phyloP scores from a whole-genome alignment of 768 basidiomycete species.

The Amanita muscaria region DNA sequence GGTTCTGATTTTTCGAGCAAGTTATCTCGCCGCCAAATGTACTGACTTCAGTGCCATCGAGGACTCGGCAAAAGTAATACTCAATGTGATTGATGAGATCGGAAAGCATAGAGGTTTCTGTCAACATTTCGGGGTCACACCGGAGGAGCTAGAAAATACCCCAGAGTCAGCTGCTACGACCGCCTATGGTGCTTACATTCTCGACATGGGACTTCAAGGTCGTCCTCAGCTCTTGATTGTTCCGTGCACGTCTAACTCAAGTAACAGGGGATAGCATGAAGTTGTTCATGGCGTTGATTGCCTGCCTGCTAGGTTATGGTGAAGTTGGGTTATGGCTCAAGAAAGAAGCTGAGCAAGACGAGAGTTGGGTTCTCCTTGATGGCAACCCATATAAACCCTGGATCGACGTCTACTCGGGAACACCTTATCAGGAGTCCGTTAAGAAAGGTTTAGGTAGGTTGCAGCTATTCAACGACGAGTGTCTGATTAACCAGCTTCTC shows the following conservation, averaged over 20 bases:
- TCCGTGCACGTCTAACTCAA: neutral
- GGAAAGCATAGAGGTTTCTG: constrained; percentile 67
- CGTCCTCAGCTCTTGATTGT: constrained; percentile 3
- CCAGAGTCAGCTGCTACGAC: constrained; percentile 65
- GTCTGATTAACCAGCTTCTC: neutral
- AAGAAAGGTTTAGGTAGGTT: constrained; percentile 60
- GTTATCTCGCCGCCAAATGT: constrained; percentile 75
- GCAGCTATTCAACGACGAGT: neutral
- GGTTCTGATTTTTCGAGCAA: constrained; percentile 17
- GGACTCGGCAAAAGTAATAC: constrained; percentile 53
- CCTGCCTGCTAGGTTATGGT: constrained; percentile 87
- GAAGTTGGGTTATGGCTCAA: constrained; percentile 84
- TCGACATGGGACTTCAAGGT: constrained; percentile 73
- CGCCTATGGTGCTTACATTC: constrained; percentile 81
- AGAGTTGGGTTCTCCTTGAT: constrained; percentile 48
- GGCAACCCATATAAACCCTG: constrained; percentile 69
- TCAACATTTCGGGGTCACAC: constrained; percentile 55
- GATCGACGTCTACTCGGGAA: constrained; percentile 76
- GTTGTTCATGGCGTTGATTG: constrained; percentile 72
- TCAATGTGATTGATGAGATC: constrained; percentile 60
- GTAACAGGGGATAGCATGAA: constrained; percentile 58
- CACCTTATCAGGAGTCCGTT: constrained; percentile 65
- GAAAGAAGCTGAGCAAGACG: constrained; percentile 36
- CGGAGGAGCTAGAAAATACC: constrained; percentile 50
- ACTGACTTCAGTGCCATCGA: constrained; percentile 52